These are phyloP conservation scores for Naganishia sp. DNA, from an alignment of 1,284 basidiomycete species.

Conservation along the genomic window DNA sequence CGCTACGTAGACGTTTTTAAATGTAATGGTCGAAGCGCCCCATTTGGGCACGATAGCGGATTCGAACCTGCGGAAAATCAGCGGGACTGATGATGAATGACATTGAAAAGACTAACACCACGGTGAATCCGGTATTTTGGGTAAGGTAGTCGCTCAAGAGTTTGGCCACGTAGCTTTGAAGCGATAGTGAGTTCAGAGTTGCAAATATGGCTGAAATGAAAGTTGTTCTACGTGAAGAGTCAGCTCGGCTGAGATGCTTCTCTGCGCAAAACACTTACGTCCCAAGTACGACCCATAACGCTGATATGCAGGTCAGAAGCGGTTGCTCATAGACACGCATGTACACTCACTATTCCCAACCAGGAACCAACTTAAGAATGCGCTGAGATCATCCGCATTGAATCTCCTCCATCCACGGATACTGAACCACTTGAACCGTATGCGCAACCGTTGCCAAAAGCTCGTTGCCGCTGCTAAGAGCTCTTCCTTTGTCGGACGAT, in stretches of 20 bases:
- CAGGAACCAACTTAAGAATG: constrained; percentile 91
- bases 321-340: neutral
- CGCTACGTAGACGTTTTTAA: constrained; percentile 95
- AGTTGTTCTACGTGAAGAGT: constrained; percentile 92
- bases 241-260: constrained; percentile 37
- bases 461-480: constrained; percentile 80
- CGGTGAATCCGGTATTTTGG: constrained; percentile 84
- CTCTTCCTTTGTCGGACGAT: constrained; percentile 81
- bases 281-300: constrained; percentile 21
- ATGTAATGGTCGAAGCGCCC: constrained; percentile 91
- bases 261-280: neutral
- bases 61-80: constrained; percentile 64
- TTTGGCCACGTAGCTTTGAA: constrained; percentile 88
- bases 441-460: constrained; percentile 84
- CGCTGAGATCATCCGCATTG: constrained; percentile 95
- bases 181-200: constrained; percentile 80
- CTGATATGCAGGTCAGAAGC: neutral
- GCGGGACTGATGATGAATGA: neutral
- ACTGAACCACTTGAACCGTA: constrained; percentile 98
- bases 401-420: constrained; percentile 93
- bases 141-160: constrained; percentile 92
- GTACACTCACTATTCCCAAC: constrained; percentile 73
- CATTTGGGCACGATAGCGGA: constrained; percentile 97
- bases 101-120: constrained; percentile 60
- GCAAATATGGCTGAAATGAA: constrained; percentile 94